Evolutionary conservation across 257 asterid species (phyloP), one percentile per base, ranked within the genome.

Genomic region (Coffea eugenioides): DNA sequence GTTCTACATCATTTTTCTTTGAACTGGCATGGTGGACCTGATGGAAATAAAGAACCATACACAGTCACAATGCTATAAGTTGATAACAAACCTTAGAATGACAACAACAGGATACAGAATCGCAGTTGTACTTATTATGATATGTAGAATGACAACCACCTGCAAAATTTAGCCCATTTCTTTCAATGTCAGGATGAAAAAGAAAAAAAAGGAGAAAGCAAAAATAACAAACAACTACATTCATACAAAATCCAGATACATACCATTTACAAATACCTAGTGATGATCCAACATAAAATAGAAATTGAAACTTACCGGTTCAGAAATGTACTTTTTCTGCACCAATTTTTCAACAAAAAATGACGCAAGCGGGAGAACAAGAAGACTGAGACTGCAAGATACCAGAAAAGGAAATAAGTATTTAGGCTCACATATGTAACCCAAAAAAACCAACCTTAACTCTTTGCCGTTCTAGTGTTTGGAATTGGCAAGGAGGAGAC

Each of bases 81-180:
- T 43, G 77, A 80, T 61, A 73, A 90, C 89, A 78, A 78, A 96
- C 99, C 97, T 90, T 82, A 96, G 93, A 83, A 94, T 96, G 83
- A 96, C 94, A 77, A 90, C 31, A 85, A 96, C 92, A 12, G 99
- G 99, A 88, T 91, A 96, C 84, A 96, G 48, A 80, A 96, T 83
- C 71, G 83, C 88, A n/a, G 89, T 77, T 72, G 97, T 87, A 6
- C 94, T 89, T 80, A 94, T 90, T 73, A 89, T 51, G 72, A 91
- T 84, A 77, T 96, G 98, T 85, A 91, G 90, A 66, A 83, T 79
- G 84, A 94, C 87, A 6, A 88, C 95, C 80, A 84, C 97, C 98
- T 95, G 97, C 86, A 83, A 77, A 49, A 84, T 61, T 45, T 52
- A 83, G 75, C 48, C 73, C 57, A 73, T 1, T 70, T 46, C 57